Conservation (phyloP, 768 basidiomycete genomes). For the Pleurotus pulmonarius region DNA sequence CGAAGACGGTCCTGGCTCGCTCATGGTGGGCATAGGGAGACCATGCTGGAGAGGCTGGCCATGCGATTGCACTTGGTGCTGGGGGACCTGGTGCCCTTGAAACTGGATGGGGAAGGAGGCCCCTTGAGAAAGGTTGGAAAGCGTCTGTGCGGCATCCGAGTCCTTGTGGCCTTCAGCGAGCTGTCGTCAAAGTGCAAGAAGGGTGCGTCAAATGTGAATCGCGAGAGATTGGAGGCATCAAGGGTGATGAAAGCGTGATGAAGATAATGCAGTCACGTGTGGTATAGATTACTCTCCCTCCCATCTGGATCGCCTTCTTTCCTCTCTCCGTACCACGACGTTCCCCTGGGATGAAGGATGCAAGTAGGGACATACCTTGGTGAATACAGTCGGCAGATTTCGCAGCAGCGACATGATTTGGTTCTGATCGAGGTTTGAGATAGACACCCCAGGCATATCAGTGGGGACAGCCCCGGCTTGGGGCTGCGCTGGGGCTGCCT, state of each 20-base stretch:
- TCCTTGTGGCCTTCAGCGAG: constrained; percentile 47
- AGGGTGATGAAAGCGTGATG: constrained; percentile 9
- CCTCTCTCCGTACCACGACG: background rate
- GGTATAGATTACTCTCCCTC: background rate
- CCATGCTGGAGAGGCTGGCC: constrained; percentile 32
- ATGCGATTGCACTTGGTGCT: constrained; percentile 27
- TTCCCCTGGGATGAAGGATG: no score
- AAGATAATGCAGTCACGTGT: constrained; percentile 29
- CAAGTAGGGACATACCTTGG: constrained; percentile 43
- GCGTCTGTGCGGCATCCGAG: constrained; percentile 52
- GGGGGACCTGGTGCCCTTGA: constrained; percentile 15
- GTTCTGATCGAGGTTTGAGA: constrained; percentile 38
- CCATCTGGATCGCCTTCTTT: background rate
- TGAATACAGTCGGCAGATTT: constrained; percentile 48
- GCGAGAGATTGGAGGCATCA: background rate
- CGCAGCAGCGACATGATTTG: constrained; percentile 62
- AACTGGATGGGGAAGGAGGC: constrained; percentile 18
- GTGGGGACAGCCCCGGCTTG: background rate
- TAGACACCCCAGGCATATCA: background rate
- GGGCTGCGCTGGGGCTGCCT: background rate
- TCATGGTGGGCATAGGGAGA: constrained; percentile 36
- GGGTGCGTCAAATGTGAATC: constrained; percentile 25
- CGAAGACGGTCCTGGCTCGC: constrained; percentile 70
- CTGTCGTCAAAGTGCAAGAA: constrained; percentile 13
- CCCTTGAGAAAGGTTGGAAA: constrained; percentile 50